Percentiles rank a stretch among this genome's conserved stretches.
Conservation (phyloP, 2,329 filamentous ascomycete genomes). For the Pseudophaeomoniella oleicola region DNA sequence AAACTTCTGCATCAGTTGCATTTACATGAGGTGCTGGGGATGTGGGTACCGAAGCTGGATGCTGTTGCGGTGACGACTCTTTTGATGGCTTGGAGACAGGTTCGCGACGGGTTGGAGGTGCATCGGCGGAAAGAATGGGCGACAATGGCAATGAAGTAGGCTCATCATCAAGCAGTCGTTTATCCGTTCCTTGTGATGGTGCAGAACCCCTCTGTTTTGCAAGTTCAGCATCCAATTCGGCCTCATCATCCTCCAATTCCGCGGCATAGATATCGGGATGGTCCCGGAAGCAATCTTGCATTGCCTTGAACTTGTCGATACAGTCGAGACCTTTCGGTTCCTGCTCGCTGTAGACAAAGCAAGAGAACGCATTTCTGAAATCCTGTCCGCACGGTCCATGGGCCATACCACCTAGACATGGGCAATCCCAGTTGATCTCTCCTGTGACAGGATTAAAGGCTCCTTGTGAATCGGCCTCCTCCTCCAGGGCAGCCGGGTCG, state of each 20-base stretch:
- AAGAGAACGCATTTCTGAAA: conserved; percentile 92
- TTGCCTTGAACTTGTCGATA: conserved; percentile 92
- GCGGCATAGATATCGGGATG: conserved; percentile 88
- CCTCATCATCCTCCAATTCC: conserved; percentile 68
- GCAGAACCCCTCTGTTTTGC: conserved; percentile 16
- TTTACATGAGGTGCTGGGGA: neutral
- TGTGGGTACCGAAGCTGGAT: neutral
- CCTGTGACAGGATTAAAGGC: conserved; percentile 97
- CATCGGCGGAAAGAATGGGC: neutral
- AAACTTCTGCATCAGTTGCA: neutral
- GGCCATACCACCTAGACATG: conserved; percentile 93
- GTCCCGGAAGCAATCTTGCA: conserved; percentile 93
- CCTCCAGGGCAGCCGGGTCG: conserved; percentile 46
- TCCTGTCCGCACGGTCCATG: conserved; percentile 89
- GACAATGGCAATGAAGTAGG: neutral
- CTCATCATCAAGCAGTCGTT: neutral
- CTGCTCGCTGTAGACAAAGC: conserved; percentile 88
- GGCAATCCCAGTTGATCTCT: conserved; percentile 99
- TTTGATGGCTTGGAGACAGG: neutral
- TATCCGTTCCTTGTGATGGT: neutral
- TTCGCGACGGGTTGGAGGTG: neutral
- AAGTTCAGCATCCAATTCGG: conserved; percentile 32
- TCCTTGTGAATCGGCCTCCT: conserved; percentile 72
- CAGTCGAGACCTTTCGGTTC: conserved; percentile 97
- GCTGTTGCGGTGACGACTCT: conserved; percentile 19